A percentile compares a stretch with the other conserved stretches of the same genome.
Evolutionary conservation across 352 stramenopile genomes (phyloP).

Genomic region (Globisporangium irregulare): DNA sequence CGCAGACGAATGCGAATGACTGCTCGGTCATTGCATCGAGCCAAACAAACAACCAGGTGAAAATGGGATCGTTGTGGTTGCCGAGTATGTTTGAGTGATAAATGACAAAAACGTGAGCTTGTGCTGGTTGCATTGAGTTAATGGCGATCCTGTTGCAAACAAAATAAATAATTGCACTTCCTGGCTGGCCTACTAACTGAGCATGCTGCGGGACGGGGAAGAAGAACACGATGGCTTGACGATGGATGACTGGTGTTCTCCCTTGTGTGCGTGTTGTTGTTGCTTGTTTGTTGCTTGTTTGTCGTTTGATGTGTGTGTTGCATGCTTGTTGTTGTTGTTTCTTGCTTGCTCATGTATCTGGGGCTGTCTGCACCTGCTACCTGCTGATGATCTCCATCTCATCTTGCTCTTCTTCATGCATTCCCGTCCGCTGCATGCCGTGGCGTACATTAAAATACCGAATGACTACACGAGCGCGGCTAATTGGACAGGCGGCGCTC

Average conservation of each 20-base stretch:
- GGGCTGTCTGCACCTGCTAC: not conserved
- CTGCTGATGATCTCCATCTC: not conserved
- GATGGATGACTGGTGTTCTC: not conserved
- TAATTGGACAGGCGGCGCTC: slow-evolving; percentile 17
- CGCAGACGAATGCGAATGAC: not conserved
- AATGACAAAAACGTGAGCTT: not conserved
- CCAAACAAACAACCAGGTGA: not conserved
- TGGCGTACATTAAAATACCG: slow-evolving; percentile 3
- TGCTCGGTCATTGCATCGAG: not conserved
- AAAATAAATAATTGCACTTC: not conserved
- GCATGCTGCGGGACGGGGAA: not conserved
- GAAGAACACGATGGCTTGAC: not conserved
- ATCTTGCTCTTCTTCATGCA: not conserved
- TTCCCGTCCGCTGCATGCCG: not conserved
- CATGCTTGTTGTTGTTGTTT: not conserved
- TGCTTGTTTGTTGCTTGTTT: not conserved
- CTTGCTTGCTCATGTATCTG: not conserved
- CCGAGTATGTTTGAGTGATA: not conserved
- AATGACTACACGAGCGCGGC: not conserved
- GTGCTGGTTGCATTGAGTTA: not conserved
- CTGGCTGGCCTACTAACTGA: not conserved
- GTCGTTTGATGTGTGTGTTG: not conserved
- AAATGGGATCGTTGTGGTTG: not conserved
- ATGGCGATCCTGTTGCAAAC: not conserved
- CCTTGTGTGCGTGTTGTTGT: not conserved